Evolutionary conservation across 164 flowering plant species (phyloP).

Genomic region (Nymphaea thermarum): DNA sequence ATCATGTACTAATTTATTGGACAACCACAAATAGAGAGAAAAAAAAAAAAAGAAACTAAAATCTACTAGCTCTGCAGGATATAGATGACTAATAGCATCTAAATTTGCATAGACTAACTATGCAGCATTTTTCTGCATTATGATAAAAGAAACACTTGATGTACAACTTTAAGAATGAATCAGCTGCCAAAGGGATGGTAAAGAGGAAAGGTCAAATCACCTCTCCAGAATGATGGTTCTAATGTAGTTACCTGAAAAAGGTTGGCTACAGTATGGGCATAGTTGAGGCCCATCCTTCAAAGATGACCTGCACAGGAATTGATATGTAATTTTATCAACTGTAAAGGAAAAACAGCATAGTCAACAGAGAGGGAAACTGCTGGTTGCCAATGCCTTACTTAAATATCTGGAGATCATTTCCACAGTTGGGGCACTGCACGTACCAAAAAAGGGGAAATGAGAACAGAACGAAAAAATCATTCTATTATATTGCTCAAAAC

Average conservation of each 20-base stretch:
- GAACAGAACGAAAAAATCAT: neutral
- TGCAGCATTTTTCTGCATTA: too few species aligned
- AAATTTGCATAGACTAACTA: too few species aligned
- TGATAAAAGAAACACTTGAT: neutral
- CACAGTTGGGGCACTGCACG: slow-evolving; percentile 96
- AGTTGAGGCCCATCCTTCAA: slow-evolving; percentile 58
- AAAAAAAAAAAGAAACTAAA: too few species aligned
- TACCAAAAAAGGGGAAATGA: slow-evolving; percentile 7
- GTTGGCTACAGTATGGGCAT: slow-evolving; percentile 83
- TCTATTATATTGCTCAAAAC: neutral
- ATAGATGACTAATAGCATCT: too few species aligned
- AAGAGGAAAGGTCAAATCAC: neutral
- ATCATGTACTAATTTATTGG: too few species aligned
- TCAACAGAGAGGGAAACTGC: neutral
- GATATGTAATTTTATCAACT: slow-evolving; percentile 4
- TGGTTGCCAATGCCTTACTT: slow-evolving; percentile 35
- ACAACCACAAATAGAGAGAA: too few species aligned
- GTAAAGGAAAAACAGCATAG: neutral
- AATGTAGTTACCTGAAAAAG: slow-evolving; percentile 59
- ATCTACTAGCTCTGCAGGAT: too few species aligned
- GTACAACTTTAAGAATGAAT: too few species aligned
- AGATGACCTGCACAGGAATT: slow-evolving; percentile 41
- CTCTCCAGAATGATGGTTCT: neutral
- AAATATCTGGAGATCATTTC: slow-evolving; percentile 77
- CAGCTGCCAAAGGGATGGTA: neutral